Evolutionary conservation across 2,329 filamentous ascomycete species (phyloP).

Genomic region (Pseudovirgaria hyperparasitica): DNA sequence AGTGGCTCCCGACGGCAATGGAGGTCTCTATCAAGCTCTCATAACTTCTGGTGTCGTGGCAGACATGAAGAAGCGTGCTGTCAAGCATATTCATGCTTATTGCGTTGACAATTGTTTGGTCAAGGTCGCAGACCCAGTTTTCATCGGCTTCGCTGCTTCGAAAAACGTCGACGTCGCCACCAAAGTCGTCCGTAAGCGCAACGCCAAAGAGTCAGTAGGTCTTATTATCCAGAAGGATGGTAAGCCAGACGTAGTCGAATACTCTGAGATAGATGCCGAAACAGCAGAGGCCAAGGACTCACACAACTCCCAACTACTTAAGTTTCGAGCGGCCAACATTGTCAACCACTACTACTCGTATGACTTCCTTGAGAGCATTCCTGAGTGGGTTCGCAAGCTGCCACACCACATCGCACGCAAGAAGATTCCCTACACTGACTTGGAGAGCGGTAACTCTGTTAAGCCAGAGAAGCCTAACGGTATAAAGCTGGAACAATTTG

Average conservation of each 20-base stretch:
- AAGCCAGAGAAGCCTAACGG: slow-evolving; percentile 94
- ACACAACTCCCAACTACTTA: slow-evolving; percentile 68
- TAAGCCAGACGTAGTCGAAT: slow-evolving; percentile 94
- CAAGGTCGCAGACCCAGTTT: slow-evolving; percentile 91
- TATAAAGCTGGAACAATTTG: slow-evolving; percentile 98
- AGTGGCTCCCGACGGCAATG: slow-evolving; percentile 93
- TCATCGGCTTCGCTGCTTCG: slow-evolving; percentile 83
- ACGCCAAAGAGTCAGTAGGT: slow-evolving; percentile 89
- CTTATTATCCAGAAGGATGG: slow-evolving; percentile 92
- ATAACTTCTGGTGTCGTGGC: slow-evolving; percentile 66
- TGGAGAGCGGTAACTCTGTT: slow-evolving; percentile 62
- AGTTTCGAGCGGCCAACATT: slow-evolving; percentile 96
- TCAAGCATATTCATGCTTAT: slow-evolving; percentile 93
- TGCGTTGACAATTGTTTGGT: slow-evolving; percentile 99
- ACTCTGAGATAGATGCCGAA: slow-evolving; percentile 85
- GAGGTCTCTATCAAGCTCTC: slow-evolving; percentile 89
- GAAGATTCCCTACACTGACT: slow-evolving; percentile 86
- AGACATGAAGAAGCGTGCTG: slow-evolving; percentile 79
- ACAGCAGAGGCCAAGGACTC: slow-evolving; percentile 83
- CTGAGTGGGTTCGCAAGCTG: slow-evolving; percentile 70
- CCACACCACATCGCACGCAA: slow-evolving; percentile 95
- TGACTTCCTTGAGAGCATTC: slow-evolving; percentile 81
- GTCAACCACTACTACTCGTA: slow-evolving; percentile 99
- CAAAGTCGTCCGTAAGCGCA: slow-evolving; percentile 98
- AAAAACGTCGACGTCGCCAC: slow-evolving; percentile 91